Evolutionary conservation across 306 rosid species (phyloP), one percentile per base, ranked within the genome.

Genomic region (Cotoneaster glaucophyllus): DNA sequence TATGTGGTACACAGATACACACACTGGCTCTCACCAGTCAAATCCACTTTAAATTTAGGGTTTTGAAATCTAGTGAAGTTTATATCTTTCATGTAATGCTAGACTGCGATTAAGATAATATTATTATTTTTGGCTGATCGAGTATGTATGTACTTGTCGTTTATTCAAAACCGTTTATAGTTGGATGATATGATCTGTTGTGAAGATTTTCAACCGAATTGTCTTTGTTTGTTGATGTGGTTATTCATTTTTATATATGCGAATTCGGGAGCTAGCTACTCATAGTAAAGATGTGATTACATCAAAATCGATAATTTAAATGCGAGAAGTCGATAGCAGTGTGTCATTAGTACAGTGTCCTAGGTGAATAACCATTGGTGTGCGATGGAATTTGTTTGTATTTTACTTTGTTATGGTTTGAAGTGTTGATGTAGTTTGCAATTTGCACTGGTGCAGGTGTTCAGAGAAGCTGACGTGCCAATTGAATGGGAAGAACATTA

Each of bases 401-500:
- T 11, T 72, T 43, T 66, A 37, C 3, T 32, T 11, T 25, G 53
- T 34, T 53, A 10, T 66, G 26, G 66, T 26, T 53, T 37, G 2
- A 67, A 37, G 29, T 18, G 26, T 25, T 67, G 67, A 66, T 24
- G 26, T 15, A 17, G 41, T 31, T 63, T 18, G 62, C 29, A 2
- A 21, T 29, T 82, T 50, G 54, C 64, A 78, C 43, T 48, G 44
- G 56, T 74, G 64, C 79, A 96, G 98, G 85, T 96, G 67, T 96
- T 87, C 67, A 74, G 57, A 82, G 85, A 80, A 45, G 99, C 98
- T 72, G 96, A 86, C 5, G 97, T 89, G 37, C 93, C 98, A 17
- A 92, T 96, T 56, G 97, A 92, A 83, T 92, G 99, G 99, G 99
- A 96, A 84, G 99, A 96, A 56, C 97, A 96, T 82, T 90, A 87